Evolutionary conservation across 1,139 yeast genomes (phyloP), one percentile per base, ranked within the genome.

Genomic region (Candida tetrigidarum): DNA sequence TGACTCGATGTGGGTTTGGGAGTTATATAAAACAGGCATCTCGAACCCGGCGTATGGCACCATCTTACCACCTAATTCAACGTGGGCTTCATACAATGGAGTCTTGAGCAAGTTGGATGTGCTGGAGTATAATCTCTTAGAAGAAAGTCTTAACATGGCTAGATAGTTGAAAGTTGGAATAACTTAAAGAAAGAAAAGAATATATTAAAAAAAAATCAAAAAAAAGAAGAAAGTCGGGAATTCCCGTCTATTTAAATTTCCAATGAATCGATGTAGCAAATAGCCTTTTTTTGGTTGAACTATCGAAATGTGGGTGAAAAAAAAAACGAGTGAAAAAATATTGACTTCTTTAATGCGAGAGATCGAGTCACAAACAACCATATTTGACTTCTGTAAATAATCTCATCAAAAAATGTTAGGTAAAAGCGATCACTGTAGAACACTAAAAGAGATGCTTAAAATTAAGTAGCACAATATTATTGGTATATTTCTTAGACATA

Each of bases 21-120:
- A 83, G 54, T 81, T 78, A 71, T 92, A 93, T 39, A 90, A 69
- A 10, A 93, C 92, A 2, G 99, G 99, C 98, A 93, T 92, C 42
- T 85, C 81, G 61, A 80, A 93, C 14, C 97, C 97, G 22, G 98
- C 98, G 67, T 89, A 93, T 35, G 93, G 96, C 3, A 91, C 98
- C 86, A 93, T 85, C 50, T 88, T 91, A 11, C 92, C 99, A 5
- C 92, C 93, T 41, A 83, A 72, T 48, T 80, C 79, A 29, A 86
- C 71, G 62, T 93, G 98, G 33, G 91, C 76, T 50, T 86, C 91
- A 62, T 86, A 81, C 41, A 93, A 76, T 4, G 98, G 96, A 1
- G 99, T 93, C 59, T 81, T 85, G 49, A 65, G 53, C 27, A 78
- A 64, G 18, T 41, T 42, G 3, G 53, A 37, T 9, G 57, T 43